These are phyloP conservation scores for Gomphus bonarii DNA, from an alignment of 1,284 basidiomycete species.

Conservation along the genomic window DNA sequence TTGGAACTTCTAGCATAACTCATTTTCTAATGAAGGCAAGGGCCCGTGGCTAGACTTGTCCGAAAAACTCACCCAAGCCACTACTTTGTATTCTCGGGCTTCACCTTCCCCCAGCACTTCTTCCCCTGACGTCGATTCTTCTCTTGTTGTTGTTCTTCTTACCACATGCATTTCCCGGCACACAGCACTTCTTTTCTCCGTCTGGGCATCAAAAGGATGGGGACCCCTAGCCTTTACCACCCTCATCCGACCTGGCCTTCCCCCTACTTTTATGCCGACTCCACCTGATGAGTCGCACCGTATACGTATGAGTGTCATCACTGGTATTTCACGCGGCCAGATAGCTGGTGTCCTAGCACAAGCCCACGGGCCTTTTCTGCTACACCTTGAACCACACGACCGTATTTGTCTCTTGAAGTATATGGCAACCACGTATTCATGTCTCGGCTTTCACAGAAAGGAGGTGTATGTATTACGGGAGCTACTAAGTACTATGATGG, in stretches of 20 bases:
- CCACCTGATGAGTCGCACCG: conserved; percentile 31
- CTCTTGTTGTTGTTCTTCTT: conserved; percentile 58
- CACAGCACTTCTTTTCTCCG: conserved; percentile 55
- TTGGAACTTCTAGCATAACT: conserved; percentile 20
- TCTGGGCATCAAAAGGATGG: conserved; percentile 86
- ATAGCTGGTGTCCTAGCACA: conserved; percentile 57
- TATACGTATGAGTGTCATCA: conserved; percentile 53
- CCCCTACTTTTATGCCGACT: conserved; percentile 44
- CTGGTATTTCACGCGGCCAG: conserved; percentile 56
- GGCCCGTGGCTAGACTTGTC: conserved; percentile 62
- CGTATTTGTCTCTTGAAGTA: conserved; percentile 61
- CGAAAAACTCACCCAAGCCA: conserved; percentile 60
- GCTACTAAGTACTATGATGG: conserved; percentile 68
- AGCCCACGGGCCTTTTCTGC: conserved; percentile 77
- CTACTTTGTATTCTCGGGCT: conserved; percentile 49
- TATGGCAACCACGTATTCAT: conserved; percentile 65
- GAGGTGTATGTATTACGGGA: conserved; percentile 82
- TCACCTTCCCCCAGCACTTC: conserved; percentile 24
- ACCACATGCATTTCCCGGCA: conserved; percentile 58
- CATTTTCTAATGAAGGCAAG: conserved; percentile 34
- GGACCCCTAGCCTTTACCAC: conserved; percentile 68
- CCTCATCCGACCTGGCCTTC: conserved; percentile 55
- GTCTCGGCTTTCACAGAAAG: conserved; percentile 73
- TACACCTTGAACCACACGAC: conserved; percentile 68
- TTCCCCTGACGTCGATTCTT: conserved; percentile 47